Conservation (phyloP, 1,284 basidiomycete genomes). For the Naganishia sp. region DNA sequence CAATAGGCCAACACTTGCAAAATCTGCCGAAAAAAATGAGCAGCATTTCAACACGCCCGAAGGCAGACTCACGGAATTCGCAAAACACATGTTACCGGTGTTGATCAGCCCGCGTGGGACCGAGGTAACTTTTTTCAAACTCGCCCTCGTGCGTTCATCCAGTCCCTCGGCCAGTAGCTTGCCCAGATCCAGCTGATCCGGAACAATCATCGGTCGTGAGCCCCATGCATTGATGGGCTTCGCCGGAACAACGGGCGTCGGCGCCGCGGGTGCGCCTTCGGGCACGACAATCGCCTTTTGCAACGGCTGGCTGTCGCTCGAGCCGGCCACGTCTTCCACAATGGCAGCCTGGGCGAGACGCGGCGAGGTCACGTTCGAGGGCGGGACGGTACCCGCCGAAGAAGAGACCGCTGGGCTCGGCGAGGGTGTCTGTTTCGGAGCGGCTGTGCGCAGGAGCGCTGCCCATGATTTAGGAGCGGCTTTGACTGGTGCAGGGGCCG, state of each 20-base stretch:
- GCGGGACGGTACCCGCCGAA: slow-evolving; percentile 35
- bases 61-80: slow-evolving; percentile 67
- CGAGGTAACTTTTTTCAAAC: slow-evolving; percentile 44
- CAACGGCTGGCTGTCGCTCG: slow-evolving; percentile 7
- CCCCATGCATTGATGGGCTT: slow-evolving; percentile 39
- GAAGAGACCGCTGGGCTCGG: slow-evolving; percentile 35
- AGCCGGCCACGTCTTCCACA: slow-evolving; percentile 47
- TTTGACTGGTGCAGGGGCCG: slow-evolving; percentile 40
- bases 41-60: background rate
- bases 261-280: slow-evolving; percentile 48
- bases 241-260: slow-evolving; percentile 68
- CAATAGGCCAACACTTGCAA: slow-evolving; percentile 89
- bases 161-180: slow-evolving; percentile 61
- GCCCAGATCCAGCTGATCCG: slow-evolving; percentile 61
- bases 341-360: slow-evolving; percentile 42
- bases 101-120: slow-evolving; percentile 85
- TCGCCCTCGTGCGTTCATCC: slow-evolving; percentile 35
- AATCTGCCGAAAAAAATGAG: slow-evolving; percentile 54
- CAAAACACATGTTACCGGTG: slow-evolving; percentile 96
- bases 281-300: slow-evolving; percentile 6
- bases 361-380: slow-evolving; percentile 39
- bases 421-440: slow-evolving; percentile 13
- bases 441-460: slow-evolving; percentile 62
- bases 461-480: slow-evolving; percentile 68
- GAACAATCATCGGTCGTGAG: slow-evolving; percentile 41